Evolutionary conservation across 2,329 filamentous ascomycete species (phyloP).

Genomic region (Beauveria sp.): DNA sequence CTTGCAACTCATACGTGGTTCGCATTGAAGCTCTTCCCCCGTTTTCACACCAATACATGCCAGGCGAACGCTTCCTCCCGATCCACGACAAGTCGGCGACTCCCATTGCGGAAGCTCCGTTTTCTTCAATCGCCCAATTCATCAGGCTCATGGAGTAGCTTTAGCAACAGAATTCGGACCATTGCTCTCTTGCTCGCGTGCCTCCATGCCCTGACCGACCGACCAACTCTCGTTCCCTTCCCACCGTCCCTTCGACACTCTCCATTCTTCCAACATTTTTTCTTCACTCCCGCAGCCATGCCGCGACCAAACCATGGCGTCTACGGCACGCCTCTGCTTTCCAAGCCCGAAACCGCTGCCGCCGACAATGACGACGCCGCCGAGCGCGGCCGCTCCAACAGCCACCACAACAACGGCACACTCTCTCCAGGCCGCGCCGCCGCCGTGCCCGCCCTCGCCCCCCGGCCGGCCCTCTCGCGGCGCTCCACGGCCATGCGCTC

Average conservation of each 20-base stretch:
- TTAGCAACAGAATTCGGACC: neutral
- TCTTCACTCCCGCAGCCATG: slow-evolving; percentile 21
- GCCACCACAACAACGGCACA: slow-evolving; percentile 15
- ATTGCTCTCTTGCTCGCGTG: neutral
- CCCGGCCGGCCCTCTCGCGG: slow-evolving; percentile 22
- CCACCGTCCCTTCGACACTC: neutral
- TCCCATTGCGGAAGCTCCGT: neutral
- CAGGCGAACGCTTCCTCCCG: neutral
- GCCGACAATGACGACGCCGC: slow-evolving; percentile 15
- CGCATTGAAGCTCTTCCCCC: neutral
- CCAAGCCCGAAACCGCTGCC: slow-evolving; percentile 22
- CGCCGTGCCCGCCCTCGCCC: slow-evolving; percentile 18
- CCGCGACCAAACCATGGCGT: slow-evolving; percentile 39
- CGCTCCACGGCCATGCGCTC: slow-evolving; percentile 64
- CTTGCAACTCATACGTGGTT: too few species aligned
- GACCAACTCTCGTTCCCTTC: neutral
- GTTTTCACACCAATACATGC: neutral
- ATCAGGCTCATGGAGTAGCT: neutral
- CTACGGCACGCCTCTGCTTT: slow-evolving; percentile 33
- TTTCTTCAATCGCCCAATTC: neutral
- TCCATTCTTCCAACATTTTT: too few species aligned
- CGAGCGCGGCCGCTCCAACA: slow-evolving; percentile 19
- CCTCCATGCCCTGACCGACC: neutral
- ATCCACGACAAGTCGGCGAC: neutral
- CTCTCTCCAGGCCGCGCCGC: slow-evolving; percentile 17